phyloP scores from a whole-genome alignment of 2,329 filamentous ascomycete species.

The Helicocarpus griseus region DNA sequence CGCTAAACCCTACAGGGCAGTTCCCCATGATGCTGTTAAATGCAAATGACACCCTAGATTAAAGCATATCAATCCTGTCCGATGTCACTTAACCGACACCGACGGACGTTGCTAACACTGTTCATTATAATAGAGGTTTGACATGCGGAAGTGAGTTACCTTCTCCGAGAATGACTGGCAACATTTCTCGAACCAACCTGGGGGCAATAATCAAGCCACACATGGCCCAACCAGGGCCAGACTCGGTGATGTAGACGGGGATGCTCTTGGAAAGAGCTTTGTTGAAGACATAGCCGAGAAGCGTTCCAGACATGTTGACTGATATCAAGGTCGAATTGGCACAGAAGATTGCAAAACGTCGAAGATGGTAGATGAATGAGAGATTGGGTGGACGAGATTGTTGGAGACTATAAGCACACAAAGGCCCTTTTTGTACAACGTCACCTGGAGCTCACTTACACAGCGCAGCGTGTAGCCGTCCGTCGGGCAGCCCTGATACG shows the following conservation, averaged over 20 bases:
- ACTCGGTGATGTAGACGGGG: neutral
- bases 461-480: neutral
- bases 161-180: too few relatives aligned
- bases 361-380: neutral
- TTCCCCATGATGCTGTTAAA: neutral
- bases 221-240: too few relatives aligned
- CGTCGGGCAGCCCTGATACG: neutral
- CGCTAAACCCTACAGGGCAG: neutral
- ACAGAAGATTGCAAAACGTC: conserved; percentile 1
- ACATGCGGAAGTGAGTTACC: too few relatives aligned
- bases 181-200: too few relatives aligned
- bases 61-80: too few relatives aligned
- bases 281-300: conserved; percentile 2
- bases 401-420: neutral
- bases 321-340: conserved; percentile 2
- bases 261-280: conserved; percentile 1
- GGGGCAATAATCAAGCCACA: too few relatives aligned
- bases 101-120: too few relatives aligned
- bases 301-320: conserved; percentile 1
- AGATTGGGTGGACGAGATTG: neutral
- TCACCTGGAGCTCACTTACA: neutral
- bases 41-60: too few relatives aligned
- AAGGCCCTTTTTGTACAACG: conserved; percentile 1
- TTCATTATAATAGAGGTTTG: too few relatives aligned
- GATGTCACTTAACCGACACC: too few relatives aligned